phyloP scores from a whole-genome alignment of 805 yeast species.

The Suhomyces sp. region DNA sequence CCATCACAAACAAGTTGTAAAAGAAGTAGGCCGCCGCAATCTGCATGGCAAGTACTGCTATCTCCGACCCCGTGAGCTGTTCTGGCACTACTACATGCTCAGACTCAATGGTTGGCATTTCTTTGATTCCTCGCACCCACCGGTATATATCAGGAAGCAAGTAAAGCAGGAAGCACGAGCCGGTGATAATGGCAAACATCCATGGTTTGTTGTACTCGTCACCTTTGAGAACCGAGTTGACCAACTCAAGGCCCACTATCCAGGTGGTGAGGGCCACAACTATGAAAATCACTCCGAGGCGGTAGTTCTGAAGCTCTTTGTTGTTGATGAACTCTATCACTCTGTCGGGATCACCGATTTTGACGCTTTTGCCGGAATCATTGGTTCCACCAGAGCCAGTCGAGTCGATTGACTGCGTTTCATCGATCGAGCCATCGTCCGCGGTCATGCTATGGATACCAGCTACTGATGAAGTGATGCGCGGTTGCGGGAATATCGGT shows the following conservation, averaged over 20 bases:
- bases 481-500: neutral
- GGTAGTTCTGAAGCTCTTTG: constrained; percentile 42
- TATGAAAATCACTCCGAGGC: constrained; percentile 42
- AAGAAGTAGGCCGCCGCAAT: constrained; percentile 41
- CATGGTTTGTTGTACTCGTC: constrained; percentile 48
- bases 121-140: neutral
- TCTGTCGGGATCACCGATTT: constrained; percentile 18
- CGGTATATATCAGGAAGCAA: constrained; percentile 34
- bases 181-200: constrained; percentile 46
- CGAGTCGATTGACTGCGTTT: neutral
- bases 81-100: constrained; percentile 6
- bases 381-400: constrained; percentile 1
- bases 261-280: constrained; percentile 44
- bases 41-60: constrained; percentile 35
- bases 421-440: neutral
- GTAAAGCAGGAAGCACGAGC: constrained; percentile 45
- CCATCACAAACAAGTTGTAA: constrained; percentile 40
- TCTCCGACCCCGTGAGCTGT: constrained; percentile 26
- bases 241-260: constrained; percentile 49
- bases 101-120: neutral
- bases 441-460: neutral
- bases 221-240: constrained; percentile 47
- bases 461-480: neutral
- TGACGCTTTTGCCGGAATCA: neutral
- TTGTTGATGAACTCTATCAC: constrained; percentile 35